Percentiles rank a stretch among this genome's conserved stretches.
Evolutionary conservation across 441 rosid species (phyloP).

Genomic region (Corymbia citriodora): DNA sequence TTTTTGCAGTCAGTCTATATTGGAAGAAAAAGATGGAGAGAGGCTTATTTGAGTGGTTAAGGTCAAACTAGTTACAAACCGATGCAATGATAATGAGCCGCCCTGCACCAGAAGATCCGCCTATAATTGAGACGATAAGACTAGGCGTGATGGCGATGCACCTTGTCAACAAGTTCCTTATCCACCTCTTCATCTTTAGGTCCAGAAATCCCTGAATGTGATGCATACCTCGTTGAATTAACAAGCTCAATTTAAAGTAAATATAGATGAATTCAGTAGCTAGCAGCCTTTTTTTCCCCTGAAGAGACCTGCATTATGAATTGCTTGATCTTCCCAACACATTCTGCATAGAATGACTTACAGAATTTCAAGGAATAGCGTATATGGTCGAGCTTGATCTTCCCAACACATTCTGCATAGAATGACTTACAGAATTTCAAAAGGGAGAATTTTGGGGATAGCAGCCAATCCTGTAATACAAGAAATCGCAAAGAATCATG

Average conservation of each 20-base stretch:
- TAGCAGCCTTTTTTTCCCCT: not conserved
- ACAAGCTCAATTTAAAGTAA: not conserved
- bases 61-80: constrained; percentile 11
- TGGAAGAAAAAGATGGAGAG: not conserved
- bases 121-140: constrained; percentile 49
- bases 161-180: constrained; percentile 57
- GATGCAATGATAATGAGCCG: constrained; percentile 57
- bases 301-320: constrained; percentile 88
- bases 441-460: not conserved
- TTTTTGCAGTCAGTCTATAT: not conserved
- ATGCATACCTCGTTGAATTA: not conserved
- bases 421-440: not conserved
- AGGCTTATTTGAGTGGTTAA: not conserved
- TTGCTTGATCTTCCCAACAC: constrained; percentile 84
- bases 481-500: not conserved
- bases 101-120: constrained; percentile 54
- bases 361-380: no score
- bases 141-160: constrained; percentile 57
- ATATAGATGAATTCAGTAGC: not conserved
- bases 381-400: constrained; percentile 84
- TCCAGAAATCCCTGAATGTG: constrained; percentile 52
- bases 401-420: constrained; percentile 78
- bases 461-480: not conserved
- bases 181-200: constrained; percentile 58
- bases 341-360: constrained; percentile 53